Percentiles rank a stretch among this genome's conserved stretches.
phyloP scores from a whole-genome alignment of 2,329 filamentous ascomycete species.

The Aspergillus ruber region DNA sequence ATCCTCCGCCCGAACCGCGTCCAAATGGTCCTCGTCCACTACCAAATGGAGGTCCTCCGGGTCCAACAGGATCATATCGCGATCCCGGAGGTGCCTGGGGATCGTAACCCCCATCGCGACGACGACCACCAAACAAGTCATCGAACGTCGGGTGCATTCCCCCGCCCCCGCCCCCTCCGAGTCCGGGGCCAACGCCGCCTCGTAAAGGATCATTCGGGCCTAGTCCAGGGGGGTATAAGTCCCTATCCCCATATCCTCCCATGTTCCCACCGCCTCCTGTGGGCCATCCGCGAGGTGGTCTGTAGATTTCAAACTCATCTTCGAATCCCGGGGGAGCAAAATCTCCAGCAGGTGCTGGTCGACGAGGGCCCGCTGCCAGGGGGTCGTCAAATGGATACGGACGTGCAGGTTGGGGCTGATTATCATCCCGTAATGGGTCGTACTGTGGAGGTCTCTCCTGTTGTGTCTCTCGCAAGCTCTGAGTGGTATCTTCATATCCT shows the following conservation, averaged over 20 bases:
- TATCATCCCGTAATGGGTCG: constrained; percentile 47
- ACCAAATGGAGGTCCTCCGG: constrained; percentile 51
- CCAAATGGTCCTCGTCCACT: constrained; percentile 41
- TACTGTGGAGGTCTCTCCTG: constrained; percentile 35
- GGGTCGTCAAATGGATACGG: constrained; percentile 64
- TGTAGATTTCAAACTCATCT: constrained; percentile 79
- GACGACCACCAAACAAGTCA: constrained; percentile 72
- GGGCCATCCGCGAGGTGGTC: constrained; percentile 51
- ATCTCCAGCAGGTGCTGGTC: constrained; percentile 62
- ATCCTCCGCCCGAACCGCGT: constrained; percentile 43
- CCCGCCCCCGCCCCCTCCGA: constrained; percentile 57
- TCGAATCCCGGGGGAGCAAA: constrained; percentile 88
- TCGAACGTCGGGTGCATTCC: constrained; percentile 98
- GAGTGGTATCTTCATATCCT: constrained; percentile 61
- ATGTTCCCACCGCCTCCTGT: constrained; percentile 35
- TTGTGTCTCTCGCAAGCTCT: constrained; percentile 33
- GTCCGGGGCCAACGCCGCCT: constrained; percentile 56
- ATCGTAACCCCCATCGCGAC: constrained; percentile 50
- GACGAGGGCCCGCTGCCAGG: constrained; percentile 53
- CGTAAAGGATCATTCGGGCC: constrained; percentile 79
- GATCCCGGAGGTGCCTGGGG: constrained; percentile 77
- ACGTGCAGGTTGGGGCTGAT: constrained; percentile 54
- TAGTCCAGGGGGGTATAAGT: constrained; percentile 79
- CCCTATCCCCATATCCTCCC: constrained; percentile 54
- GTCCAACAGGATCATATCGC: constrained; percentile 83